These are phyloP conservation scores for Aspergillus thermomutatus DNA, from an alignment of 2,329 filamentous ascomycete genomes.

Conservation along the genomic window DNA sequence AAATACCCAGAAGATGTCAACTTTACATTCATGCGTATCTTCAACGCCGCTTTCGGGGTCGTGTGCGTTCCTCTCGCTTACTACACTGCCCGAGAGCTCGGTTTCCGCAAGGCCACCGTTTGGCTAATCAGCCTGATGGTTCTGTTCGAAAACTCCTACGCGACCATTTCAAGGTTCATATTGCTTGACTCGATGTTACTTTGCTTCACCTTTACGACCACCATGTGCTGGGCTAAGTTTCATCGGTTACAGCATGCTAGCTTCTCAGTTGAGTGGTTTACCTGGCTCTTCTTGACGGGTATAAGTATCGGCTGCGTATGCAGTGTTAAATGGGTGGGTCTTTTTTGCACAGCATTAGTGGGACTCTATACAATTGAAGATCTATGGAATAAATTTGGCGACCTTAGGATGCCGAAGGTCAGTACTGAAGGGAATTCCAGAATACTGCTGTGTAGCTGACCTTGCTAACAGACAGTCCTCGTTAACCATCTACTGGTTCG, in stretches of 20 bases:
- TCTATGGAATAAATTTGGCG: conserved; percentile 96
- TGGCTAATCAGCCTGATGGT: conserved; percentile 98
- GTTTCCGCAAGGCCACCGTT: conserved; percentile 79
- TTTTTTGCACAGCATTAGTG: conserved; percentile 92
- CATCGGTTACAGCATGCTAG: conserved; percentile 81
- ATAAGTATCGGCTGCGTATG: conserved; percentile 96
- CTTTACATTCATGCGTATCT: conserved; percentile 97
- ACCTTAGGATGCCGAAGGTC: conserved; percentile 84
- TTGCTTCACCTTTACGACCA: conserved; percentile 96
- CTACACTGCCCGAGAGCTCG: conserved; percentile 87
- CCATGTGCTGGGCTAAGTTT: conserved; percentile 96
- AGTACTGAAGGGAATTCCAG: conserved; percentile 23
- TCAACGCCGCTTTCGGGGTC: conserved; percentile 93
- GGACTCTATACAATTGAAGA: conserved; percentile 95
- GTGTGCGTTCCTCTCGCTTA: conserved; percentile 91
- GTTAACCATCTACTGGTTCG: conserved; percentile 76
- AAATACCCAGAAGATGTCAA: conserved; percentile 90
- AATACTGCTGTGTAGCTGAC: conserved; percentile 18
- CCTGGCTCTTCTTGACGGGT: conserved; percentile 91
- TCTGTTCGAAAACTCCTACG: conserved; percentile 98
- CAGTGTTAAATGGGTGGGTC: conserved; percentile 96
- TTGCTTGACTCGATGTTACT: conserved; percentile 97
- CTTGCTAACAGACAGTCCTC: conserved; percentile 55
- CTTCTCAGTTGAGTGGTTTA: conserved; percentile 88
- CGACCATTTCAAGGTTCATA: conserved; percentile 97